Percentiles rank a stretch among this genome's conserved stretches.
phyloP scores from a whole-genome alignment of 257 asterid genomes.

The Nicotiana noctiflora region DNA sequence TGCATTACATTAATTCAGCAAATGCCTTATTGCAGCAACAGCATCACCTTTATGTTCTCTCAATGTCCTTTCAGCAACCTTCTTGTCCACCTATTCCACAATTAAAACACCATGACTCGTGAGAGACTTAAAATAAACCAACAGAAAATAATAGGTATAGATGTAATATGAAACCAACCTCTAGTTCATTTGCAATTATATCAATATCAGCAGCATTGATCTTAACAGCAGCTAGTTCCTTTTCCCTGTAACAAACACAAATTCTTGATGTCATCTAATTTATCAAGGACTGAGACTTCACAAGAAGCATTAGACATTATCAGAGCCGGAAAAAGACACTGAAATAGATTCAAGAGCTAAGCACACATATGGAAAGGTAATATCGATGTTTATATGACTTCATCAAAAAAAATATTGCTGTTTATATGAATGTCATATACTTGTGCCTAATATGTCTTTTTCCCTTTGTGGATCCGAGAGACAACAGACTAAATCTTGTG shows the following conservation, averaged over 20 bases:
- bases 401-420: not conserved
- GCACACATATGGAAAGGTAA: not conserved
- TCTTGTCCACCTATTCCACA: slow-evolving; percentile 18
- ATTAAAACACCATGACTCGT: not conserved
- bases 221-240: slow-evolving; percentile 87
- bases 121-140: not conserved
- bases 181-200: slow-evolving; percentile 80
- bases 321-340: not conserved
- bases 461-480: not conserved
- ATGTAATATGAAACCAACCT: slow-evolving; percentile 32
- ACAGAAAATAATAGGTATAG: not conserved
- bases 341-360: not conserved
- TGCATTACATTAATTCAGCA: slow-evolving; percentile 34
- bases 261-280: not conserved
- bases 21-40: slow-evolving; percentile 81
- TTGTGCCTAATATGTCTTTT: not conserved
- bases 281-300: not conserved
- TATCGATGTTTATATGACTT: not conserved
- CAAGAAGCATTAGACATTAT: not conserved
- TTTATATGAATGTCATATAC: not conserved
- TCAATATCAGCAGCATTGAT: slow-evolving; percentile 83
- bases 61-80: slow-evolving; percentile 78
- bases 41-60: slow-evolving; percentile 94
- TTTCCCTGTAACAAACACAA: slow-evolving; percentile 55
- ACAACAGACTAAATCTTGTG: not conserved